Evolutionary conservation across 371 early-diverging fungal species (phyloP).

Genomic region (Syncephalastrum monosporum): DNA sequence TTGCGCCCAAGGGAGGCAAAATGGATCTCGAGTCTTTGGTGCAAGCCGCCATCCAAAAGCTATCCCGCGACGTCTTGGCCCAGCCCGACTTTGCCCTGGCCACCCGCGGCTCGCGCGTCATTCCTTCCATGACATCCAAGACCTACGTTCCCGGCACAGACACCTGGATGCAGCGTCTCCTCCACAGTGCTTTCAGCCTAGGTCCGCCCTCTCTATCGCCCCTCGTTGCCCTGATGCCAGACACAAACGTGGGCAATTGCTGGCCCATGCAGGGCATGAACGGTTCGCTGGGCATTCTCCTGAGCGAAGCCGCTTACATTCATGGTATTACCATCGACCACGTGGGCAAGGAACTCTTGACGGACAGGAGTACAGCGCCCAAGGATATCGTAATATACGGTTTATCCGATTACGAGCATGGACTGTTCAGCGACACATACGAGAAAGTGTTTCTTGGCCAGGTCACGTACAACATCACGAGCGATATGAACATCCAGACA

Average conservation of each 20-base stretch:
- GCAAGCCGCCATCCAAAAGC: no score
- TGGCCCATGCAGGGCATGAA: constrained; percentile 69
- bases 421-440: not conserved
- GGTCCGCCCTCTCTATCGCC: constrained; percentile 32
- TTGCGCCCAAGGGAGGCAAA: no score
- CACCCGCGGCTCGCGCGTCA: constrained; percentile 62
- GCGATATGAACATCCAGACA: constrained; percentile 30
- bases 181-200: no score
- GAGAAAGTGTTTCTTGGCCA: constrained; percentile 11
- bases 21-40: no score
- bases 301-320: constrained; percentile 55
- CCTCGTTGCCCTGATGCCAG: constrained; percentile 50
- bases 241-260: constrained; percentile 64
- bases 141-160: constrained; percentile 27
- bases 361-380: constrained; percentile 62
- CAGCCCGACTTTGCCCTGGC: constrained; percentile 65
- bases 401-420: constrained; percentile 20
- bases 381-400: constrained; percentile 71
- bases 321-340: constrained; percentile 72
- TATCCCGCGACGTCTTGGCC: no score
- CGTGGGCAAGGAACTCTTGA: constrained; percentile 42
- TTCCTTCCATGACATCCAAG: constrained; percentile 56
- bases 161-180: no score
- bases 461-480: constrained; percentile 21
- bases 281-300: constrained; percentile 63